Evolutionary conservation across 257 asterid species (phyloP), one percentile per base, ranked within the genome.

Genomic region (Buddleja alternifolia): DNA sequence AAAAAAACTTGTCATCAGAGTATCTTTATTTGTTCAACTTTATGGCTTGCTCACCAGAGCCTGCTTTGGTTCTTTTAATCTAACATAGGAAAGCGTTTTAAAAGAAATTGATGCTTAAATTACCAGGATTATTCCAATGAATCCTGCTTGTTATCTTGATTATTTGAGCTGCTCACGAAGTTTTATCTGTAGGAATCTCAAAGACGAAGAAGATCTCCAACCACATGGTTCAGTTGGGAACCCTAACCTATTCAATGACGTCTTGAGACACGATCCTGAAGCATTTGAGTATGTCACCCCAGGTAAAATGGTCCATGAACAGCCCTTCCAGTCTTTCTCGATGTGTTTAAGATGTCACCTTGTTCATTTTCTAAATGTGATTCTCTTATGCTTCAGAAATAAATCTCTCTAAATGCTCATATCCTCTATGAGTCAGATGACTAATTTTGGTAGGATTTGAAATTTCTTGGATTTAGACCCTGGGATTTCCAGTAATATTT

Each of bases 141-240:
- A 34, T 50, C 37, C 66, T 67, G 52, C 71, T 69, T 54, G 58
- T 59, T 62, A 57, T 64, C 61, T 19, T 29, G 23, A 23, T 40
- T 62, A 48, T 16, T 64, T 73, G 77, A 67, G 67, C 71, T 67
- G 67, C 71, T 67, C 20, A 63, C 55, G 74, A 67, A 29, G 32
- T 75, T 65, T 63, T 64, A 41, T 67, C 20, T 63, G 70, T 82
- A 94, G 99, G 90, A 89, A 87, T 81, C 91, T 94, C 57, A 89
- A 86, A 83, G 84, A 73, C 78, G 92, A 85, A 75, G 90, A 74
- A 72, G 71, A 61, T 75, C 73, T 70, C 60, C 84, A 77, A 65
- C 70, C 73, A 10, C 57, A 67, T 52, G 88, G 81, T 32, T 74
- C 77, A 29, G 75, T 59, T 61, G 96, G 90, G 65, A 85, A 83